Percentiles rank a stretch among this genome's conserved stretches.
Conservation (phyloP, 768 basidiomycete genomes). For the Mycena alexandri region DNA sequence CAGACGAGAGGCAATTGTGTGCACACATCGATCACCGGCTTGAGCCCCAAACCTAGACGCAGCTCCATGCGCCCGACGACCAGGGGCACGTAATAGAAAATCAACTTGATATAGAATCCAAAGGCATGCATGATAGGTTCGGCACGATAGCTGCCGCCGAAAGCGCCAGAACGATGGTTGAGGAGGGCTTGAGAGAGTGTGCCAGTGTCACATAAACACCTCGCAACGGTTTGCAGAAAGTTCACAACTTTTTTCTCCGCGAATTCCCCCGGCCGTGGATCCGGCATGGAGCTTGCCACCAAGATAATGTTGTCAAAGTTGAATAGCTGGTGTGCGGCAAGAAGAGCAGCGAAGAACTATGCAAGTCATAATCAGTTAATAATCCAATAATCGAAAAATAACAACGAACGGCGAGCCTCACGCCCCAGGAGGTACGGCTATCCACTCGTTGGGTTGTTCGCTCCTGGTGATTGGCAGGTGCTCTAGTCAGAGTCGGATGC, state of each 20-base stretch:
- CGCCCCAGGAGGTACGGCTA: slow-evolving; percentile 16
- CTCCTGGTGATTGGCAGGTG: slow-evolving; percentile 46
- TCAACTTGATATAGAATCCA: neutral
- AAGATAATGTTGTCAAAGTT: slow-evolving; percentile 10
- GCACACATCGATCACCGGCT: neutral
- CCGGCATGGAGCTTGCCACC: slow-evolving; percentile 15
- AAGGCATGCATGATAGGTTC: slow-evolving; percentile 5
- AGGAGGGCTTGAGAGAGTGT: slow-evolving; percentile 41
- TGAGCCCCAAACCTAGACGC: slow-evolving; percentile 17
- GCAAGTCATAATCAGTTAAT: slow-evolving; percentile 21
- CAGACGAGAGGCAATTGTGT: slow-evolving; percentile 5
- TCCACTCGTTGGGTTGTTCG: slow-evolving; percentile 33
- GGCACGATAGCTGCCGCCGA: slow-evolving; percentile 42
- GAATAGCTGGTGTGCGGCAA: slow-evolving; percentile 2
- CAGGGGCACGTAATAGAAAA: slow-evolving; percentile 11
- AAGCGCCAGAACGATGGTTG: slow-evolving; percentile 40
- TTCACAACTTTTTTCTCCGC: neutral
- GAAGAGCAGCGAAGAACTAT: slow-evolving; percentile 4
- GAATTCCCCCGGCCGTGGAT: neutral
- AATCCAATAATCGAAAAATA: slow-evolving; percentile 8
- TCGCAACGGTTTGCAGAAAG: slow-evolving; percentile 2
- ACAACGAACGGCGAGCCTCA: slow-evolving; percentile 19
- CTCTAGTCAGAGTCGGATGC: slow-evolving; percentile 41
- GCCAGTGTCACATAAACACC: slow-evolving; percentile 29
- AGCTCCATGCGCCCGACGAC: slow-evolving; percentile 25